Evolutionary conservation across 768 basidiomycete species (phyloP).

Genomic region (Leucocoprinus birnbaumii): DNA sequence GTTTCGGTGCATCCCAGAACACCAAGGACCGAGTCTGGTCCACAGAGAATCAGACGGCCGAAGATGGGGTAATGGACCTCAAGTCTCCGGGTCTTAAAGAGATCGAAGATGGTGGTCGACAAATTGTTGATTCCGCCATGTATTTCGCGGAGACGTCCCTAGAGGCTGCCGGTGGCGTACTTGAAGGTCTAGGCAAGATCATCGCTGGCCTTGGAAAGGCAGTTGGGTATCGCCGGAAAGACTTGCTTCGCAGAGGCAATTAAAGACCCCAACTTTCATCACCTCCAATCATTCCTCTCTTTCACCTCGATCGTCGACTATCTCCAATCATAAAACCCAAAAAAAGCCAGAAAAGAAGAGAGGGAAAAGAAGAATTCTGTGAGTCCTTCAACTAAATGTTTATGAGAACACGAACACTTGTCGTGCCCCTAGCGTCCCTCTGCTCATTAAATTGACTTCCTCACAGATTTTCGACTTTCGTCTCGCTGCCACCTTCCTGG

Average conservation of each 20-base stretch:
- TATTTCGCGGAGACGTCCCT: background rate
- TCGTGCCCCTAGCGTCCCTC: no score
- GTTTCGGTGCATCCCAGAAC: background rate
- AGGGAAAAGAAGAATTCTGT: background rate
- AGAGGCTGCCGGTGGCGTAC: background rate
- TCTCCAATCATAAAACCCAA: conserved; percentile 1
- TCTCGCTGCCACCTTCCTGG: background rate
- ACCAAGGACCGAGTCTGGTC: background rate
- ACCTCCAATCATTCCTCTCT: background rate
- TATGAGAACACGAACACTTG: no score
- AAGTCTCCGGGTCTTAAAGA: background rate
- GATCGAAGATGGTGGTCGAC: background rate
- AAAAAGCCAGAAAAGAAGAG: background rate
- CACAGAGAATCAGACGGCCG: background rate
- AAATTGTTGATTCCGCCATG: background rate
- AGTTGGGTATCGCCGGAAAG: background rate
- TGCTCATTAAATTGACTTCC: background rate
- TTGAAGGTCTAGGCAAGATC: background rate
- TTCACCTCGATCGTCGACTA: background rate
- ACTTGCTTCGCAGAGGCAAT: background rate
- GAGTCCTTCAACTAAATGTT: background rate
- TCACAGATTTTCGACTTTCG: no score
- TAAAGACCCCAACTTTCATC: background rate
- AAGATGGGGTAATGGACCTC: background rate
- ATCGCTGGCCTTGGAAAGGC: background rate